Percentiles rank a stretch among this genome's conserved stretches.
phyloP scores from a whole-genome alignment of 805 yeast species.

The Yamadazyma nakazawae region DNA sequence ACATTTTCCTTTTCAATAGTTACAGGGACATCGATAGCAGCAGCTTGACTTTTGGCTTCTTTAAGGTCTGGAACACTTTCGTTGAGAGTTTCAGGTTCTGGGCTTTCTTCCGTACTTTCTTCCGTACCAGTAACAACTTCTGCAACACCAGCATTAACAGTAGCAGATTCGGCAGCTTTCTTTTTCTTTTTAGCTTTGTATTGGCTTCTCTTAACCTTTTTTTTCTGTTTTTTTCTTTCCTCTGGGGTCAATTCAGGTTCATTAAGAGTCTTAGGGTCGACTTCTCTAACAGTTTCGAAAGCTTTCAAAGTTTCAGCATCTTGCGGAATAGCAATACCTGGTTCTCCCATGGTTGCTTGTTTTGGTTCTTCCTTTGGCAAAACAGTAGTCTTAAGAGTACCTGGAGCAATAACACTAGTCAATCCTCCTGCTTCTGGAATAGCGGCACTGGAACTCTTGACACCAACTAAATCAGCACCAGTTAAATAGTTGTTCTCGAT shows the following conservation, averaged over 20 bases:
- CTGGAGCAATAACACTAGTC: constrained; percentile 24
- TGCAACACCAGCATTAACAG: constrained; percentile 5
- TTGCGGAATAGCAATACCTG: constrained; percentile 67
- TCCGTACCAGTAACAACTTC: constrained; percentile 13
- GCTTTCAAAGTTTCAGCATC: constrained; percentile 65
- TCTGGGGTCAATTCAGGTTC: constrained; percentile 22
- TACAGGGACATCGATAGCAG: constrained; percentile 11
- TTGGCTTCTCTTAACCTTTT: constrained; percentile 42
- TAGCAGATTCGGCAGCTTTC: constrained; percentile 19
- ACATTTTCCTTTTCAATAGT: constrained; percentile 8
- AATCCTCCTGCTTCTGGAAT: constrained; percentile 36
- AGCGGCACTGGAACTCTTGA: constrained; percentile 14
- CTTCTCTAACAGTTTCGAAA: constrained; percentile 55
- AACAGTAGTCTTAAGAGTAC: constrained; percentile 31
- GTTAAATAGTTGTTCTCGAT: constrained; percentile 50
- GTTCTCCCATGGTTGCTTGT: constrained; percentile 56
- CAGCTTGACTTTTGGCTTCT: constrained; percentile 14
- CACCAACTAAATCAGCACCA: constrained; percentile 28
- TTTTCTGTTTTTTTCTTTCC: constrained; percentile 40
- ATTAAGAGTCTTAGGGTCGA: constrained; percentile 49
- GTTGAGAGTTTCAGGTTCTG: constrained; percentile 19
- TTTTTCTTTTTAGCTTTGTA: constrained; percentile 42
- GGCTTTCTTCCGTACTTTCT: constrained; percentile 18
- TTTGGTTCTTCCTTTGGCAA: constrained; percentile 31
- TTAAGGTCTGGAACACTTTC: constrained; percentile 5